These are phyloP conservation scores for Scolecobasidium constrictum DNA, from an alignment of 2,329 filamentous ascomycete genomes.

Conservation along the genomic window DNA sequence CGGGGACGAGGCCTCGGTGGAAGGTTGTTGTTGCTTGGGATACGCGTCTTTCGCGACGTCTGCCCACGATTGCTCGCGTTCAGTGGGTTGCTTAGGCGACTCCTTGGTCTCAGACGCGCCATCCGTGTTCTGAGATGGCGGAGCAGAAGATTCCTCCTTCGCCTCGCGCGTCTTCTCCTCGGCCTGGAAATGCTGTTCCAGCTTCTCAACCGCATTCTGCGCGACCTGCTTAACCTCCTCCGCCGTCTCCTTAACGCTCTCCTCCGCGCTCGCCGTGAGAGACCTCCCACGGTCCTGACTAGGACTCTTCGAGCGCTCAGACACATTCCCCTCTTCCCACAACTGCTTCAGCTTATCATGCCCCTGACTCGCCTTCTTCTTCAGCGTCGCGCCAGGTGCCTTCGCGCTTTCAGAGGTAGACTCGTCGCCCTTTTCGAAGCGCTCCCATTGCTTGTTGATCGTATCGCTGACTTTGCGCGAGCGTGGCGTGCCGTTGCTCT, in stretches of 20 bases:
- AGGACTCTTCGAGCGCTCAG: not conserved
- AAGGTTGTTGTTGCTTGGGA: not conserved
- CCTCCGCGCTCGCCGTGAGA: not conserved
- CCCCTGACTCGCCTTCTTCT: slow-evolving; percentile 4
- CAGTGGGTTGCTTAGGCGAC: not conserved
- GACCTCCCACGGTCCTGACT: not conserved
- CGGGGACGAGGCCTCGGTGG: not conserved
- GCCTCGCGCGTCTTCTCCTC: not conserved
- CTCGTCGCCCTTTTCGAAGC: slow-evolving; percentile 8
- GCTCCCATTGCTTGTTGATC: slow-evolving; percentile 6
- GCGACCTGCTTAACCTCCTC: not conserved
- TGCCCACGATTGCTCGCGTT: not conserved
- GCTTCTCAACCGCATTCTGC: not conserved
- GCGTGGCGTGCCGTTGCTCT: slow-evolving; percentile 9
- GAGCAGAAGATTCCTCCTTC: not conserved
- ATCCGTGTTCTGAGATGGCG: not conserved
- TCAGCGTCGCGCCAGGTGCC: slow-evolving; percentile 3
- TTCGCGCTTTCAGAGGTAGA: not conserved
- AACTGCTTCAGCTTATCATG: slow-evolving; percentile 3
- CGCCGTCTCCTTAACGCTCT: not conserved
- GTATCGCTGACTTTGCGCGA: slow-evolving; percentile 6
- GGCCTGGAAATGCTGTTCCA: not conserved
- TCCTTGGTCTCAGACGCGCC: not conserved
- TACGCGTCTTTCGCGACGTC: not conserved
- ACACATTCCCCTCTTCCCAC: slow-evolving; percentile 2